phyloP scores from a whole-genome alignment of 768 basidiomycete genomes.

The Pholiota conissans region DNA sequence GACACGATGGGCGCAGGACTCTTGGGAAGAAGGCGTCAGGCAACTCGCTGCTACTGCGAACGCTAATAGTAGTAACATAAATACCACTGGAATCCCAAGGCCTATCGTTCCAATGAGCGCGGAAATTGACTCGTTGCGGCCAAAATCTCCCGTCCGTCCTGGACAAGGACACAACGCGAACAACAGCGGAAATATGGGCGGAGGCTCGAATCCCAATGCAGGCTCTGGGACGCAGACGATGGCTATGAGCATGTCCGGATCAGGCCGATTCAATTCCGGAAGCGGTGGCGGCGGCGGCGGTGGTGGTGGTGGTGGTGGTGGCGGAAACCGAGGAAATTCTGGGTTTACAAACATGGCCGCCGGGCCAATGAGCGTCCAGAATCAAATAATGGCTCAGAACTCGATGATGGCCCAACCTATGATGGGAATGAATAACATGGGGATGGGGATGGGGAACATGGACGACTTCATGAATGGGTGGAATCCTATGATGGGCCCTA shows the following conservation, averaged over 20 bases:
- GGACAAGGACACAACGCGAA: slow-evolving; percentile 11
- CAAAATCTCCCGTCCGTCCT: slow-evolving; percentile 24
- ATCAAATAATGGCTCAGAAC: slow-evolving; percentile 21
- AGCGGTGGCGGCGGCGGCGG: background rate
- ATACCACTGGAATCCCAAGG: slow-evolving; percentile 6
- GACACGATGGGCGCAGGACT: slow-evolving; percentile 58
- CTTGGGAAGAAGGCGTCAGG: slow-evolving; percentile 64
- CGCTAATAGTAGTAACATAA: slow-evolving; percentile 17
- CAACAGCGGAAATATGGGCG: slow-evolving; percentile 7
- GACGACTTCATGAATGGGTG: slow-evolving; percentile 37
- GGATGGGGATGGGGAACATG: slow-evolving; percentile 36
- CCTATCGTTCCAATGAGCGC: slow-evolving; percentile 27
- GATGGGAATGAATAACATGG: slow-evolving; percentile 28
- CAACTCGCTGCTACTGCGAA: slow-evolving; percentile 53
- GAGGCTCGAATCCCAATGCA: background rate
- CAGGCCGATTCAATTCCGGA: background rate
- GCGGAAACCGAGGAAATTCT: background rate
- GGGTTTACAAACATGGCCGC: slow-evolving; percentile 3
- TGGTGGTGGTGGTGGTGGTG: too few relatives aligned
- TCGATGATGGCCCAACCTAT: slow-evolving; percentile 36
- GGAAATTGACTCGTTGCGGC: slow-evolving; percentile 26
- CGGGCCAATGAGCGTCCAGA: slow-evolving; percentile 5
- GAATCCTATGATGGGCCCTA: slow-evolving; percentile 27
- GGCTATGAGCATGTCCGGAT: slow-evolving; percentile 1
- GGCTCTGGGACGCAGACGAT: slow-evolving; percentile 9